phyloP scores from a whole-genome alignment of 257 asterid species.

The Ocimum tenuiflorum region DNA sequence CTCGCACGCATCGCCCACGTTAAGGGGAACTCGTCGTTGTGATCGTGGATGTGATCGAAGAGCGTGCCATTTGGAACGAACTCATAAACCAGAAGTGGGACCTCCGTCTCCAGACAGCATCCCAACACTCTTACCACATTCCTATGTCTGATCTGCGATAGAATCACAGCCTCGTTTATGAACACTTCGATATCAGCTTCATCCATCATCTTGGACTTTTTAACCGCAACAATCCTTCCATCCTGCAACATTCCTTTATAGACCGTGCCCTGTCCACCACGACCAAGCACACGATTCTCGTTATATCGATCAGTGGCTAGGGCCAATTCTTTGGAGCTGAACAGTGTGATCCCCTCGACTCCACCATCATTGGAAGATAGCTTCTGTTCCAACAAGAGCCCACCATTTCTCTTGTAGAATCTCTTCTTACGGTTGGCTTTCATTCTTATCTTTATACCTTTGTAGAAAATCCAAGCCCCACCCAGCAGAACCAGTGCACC shows the following conservation, averaged over 20 bases:
- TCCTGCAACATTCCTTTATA: conserved; percentile 19
- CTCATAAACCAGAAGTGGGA: conserved; percentile 21
- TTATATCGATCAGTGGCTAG: conserved; percentile 14
- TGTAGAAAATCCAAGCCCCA: neutral
- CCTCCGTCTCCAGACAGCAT: conserved; percentile 24
- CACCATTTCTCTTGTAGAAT: conserved; percentile 25
- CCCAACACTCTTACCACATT: conserved; percentile 25
- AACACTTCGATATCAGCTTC: conserved; percentile 19
- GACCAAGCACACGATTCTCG: conserved; percentile 16
- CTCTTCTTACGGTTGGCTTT: conserved; percentile 1
- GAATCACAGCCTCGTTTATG: conserved; percentile 28
- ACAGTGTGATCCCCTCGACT: neutral
- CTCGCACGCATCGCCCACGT: conserved; percentile 14
- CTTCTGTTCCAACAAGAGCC: conserved; percentile 15
- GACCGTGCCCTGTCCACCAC: conserved; percentile 12
- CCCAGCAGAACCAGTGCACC: conserved; percentile 5
- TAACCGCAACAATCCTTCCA: conserved; percentile 21
- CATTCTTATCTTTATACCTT: conserved; percentile 5
- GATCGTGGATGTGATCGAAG: conserved; percentile 11
- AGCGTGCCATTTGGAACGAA: conserved; percentile 15
- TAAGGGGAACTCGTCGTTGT: neutral
- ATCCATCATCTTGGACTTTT: conserved; percentile 22
- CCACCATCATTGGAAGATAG: conserved; percentile 13
- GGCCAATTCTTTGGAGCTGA: conserved; percentile 4
- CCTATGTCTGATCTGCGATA: conserved; percentile 31